phyloP scores from a whole-genome alignment of 768 basidiomycete species.

The Amanita fuliginea region DNA sequence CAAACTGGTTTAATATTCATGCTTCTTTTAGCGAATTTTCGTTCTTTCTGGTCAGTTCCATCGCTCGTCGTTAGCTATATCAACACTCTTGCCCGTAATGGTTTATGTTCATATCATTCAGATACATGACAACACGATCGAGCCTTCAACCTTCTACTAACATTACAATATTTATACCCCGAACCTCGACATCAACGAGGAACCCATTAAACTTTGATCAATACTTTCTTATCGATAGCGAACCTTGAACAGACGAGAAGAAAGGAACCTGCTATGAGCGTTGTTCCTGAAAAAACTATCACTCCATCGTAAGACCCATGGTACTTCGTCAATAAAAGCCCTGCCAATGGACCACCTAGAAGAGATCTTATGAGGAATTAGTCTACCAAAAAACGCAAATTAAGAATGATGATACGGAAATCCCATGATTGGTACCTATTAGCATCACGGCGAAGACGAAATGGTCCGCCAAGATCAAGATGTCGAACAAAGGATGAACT shows the following conservation, averaged over 20 bases:
- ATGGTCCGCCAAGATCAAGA: not conserved
- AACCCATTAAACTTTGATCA: slow-evolving; percentile 32
- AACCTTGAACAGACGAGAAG: slow-evolving; percentile 42
- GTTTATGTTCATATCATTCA: not conserved
- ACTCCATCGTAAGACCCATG: slow-evolving; percentile 38
- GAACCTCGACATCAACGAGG: not conserved
- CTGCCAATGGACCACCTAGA: slow-evolving; percentile 54
- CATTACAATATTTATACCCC: not conserved
- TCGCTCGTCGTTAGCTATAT: not conserved
- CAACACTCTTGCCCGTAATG: not conserved
- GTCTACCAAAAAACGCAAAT: not conserved
- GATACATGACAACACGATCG: not conserved
- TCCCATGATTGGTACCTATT: not conserved
- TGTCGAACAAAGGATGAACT: slow-evolving; percentile 21
- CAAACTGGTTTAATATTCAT: not conserved
- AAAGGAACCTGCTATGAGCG: slow-evolving; percentile 47
- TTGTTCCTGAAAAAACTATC: slow-evolving; percentile 49
- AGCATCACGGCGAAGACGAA: not conserved
- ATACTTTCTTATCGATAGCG: slow-evolving; percentile 28
- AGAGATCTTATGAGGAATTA: slow-evolving; percentile 32
- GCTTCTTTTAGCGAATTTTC: not conserved
- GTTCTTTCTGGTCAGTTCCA: not conserved
- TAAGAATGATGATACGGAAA: not conserved
- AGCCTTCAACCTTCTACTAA: too few relatives aligned
- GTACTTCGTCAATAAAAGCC: slow-evolving; percentile 35